Evolutionary conservation across 2,329 filamentous ascomycete species (phyloP).

Genomic region (Albifimbria verrucaria): DNA sequence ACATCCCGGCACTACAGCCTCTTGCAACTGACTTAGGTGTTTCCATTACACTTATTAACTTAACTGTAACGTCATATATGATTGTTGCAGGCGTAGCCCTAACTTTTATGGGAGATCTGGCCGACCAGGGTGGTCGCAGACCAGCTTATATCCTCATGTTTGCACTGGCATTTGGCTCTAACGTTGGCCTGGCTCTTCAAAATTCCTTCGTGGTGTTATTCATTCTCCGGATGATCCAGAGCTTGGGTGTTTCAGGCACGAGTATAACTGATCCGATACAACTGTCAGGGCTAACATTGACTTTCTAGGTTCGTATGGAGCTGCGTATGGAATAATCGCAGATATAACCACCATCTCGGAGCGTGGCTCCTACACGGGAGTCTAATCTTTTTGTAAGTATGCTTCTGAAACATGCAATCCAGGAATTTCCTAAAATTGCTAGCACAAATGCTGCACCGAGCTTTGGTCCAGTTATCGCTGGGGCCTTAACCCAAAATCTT

Average conservation of each 20-base stretch:
- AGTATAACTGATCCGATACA: too few species aligned
- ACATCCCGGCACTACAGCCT: constrained; percentile 18
- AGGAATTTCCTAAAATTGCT: neutral
- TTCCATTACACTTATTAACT: constrained; percentile 24
- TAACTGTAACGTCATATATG: constrained; percentile 33
- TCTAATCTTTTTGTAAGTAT: constrained; percentile 4
- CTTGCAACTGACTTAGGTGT: constrained; percentile 15
- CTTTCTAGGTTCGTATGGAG: neutral
- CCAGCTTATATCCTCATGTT: constrained; percentile 53
- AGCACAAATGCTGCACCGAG: constrained; percentile 20
- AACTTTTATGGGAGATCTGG: constrained; percentile 42
- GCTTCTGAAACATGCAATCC: neutral
- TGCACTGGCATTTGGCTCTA: constrained; percentile 44
- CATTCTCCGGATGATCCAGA: neutral
- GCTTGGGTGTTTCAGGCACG: neutral
- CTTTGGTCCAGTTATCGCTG: constrained; percentile 54
- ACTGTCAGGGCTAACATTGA: too few species aligned
- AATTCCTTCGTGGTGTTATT: neutral
- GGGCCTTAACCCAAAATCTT: constrained; percentile 53
- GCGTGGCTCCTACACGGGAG: constrained; percentile 2
- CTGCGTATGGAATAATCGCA: neutral
- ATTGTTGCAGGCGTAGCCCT: constrained; percentile 16
- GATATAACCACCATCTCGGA: neutral
- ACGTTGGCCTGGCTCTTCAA: neutral
- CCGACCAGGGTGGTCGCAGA: constrained; percentile 50